phyloP scores from a whole-genome alignment of 495 filamentous ascomycete species.

The Xylaria cubensis region DNA sequence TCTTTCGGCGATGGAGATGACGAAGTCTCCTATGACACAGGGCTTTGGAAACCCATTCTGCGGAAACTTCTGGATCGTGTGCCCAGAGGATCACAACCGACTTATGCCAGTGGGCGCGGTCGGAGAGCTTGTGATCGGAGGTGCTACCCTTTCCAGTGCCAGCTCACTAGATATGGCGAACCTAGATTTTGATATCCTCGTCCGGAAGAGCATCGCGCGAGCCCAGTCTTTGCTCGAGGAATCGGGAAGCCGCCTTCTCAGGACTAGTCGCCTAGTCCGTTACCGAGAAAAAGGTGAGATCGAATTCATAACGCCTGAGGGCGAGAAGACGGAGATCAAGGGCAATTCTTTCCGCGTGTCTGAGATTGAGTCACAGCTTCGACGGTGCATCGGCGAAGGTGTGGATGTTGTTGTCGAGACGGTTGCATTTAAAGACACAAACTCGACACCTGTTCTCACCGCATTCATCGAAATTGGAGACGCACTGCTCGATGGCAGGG shows the following conservation, averaged over 20 bases:
- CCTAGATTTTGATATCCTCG: conserved; percentile 32
- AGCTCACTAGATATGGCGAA: conserved; percentile 32
- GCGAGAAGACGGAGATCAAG: conserved; percentile 38
- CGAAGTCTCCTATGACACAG: conserved; percentile 43
- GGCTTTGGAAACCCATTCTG: conserved; percentile 52
- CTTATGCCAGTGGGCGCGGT: conserved; percentile 54
- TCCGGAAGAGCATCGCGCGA: conserved; percentile 27
- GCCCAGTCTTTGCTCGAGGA: conserved; percentile 35
- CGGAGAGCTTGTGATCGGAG: conserved; percentile 56
- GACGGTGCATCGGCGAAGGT: conserved; percentile 52
- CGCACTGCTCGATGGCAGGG: conserved; percentile 39
- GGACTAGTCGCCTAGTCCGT: conserved; percentile 53
- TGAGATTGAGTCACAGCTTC: conserved; percentile 51
- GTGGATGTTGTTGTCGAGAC: conserved; percentile 55
- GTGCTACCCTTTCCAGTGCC: conserved; percentile 48
- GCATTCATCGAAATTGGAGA: conserved; percentile 57
- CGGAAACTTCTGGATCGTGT: conserved; percentile 54
- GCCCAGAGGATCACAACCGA: conserved; percentile 55
- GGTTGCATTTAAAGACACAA: conserved; percentile 49
- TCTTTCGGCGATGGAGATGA: conserved; percentile 51
- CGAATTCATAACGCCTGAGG: conserved; percentile 49
- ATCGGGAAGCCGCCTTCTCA: conserved; percentile 41
- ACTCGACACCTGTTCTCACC: conserved; percentile 43
- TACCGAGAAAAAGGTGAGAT: conserved; percentile 53
- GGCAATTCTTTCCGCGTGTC: conserved; percentile 45